These are phyloP conservation scores for Aspergillus sp. DNA, from an alignment of 2,329 filamentous ascomycete genomes.

Conservation along the genomic window DNA sequence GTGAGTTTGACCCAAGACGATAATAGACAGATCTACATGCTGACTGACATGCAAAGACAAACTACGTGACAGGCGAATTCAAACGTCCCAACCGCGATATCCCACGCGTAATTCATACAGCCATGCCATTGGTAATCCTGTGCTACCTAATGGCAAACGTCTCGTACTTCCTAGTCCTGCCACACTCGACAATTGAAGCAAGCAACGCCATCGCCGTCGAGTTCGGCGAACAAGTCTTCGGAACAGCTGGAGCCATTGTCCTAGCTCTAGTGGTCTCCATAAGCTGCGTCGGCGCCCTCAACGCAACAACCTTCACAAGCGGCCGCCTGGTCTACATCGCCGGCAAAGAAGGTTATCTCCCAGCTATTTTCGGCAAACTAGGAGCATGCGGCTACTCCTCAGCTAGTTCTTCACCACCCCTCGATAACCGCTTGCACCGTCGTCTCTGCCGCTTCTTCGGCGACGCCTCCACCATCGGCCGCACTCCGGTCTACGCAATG, in stretches of 20 bases:
- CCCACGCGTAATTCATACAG: constrained; percentile 90
- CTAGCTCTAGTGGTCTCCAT: constrained; percentile 84
- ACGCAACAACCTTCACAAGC: constrained; percentile 88
- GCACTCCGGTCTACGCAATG: constrained; percentile 90
- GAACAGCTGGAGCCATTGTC: constrained; percentile 70
- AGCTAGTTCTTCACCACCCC: too few species aligned
- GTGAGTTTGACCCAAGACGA: constrained; percentile 46
- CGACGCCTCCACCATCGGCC: constrained; percentile 75
- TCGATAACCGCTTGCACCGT: constrained; percentile 31
- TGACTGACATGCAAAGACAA: constrained; percentile 55
- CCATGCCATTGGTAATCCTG: constrained; percentile 87
- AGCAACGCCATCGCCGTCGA: constrained; percentile 94
- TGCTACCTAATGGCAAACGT: constrained; percentile 88
- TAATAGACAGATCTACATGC: constrained; percentile 5
- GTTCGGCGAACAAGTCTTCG: constrained; percentile 87
- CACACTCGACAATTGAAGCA: constrained; percentile 69
- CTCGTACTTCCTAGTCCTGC: constrained; percentile 89
- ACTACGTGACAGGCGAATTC: constrained; percentile 97
- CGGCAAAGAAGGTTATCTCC: constrained; percentile 91
- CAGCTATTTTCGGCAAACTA: constrained; percentile 72
- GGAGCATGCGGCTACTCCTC: constrained; percentile 51
- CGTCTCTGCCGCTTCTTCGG: constrained; percentile 58
- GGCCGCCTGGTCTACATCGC: constrained; percentile 89
- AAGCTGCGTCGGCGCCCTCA: constrained; percentile 89
- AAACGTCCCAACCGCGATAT: constrained; percentile 84